Evolutionary conservation across 371 early-diverging fungal species (phyloP).

Genomic region (Zopfochytrium polystomum): DNA sequence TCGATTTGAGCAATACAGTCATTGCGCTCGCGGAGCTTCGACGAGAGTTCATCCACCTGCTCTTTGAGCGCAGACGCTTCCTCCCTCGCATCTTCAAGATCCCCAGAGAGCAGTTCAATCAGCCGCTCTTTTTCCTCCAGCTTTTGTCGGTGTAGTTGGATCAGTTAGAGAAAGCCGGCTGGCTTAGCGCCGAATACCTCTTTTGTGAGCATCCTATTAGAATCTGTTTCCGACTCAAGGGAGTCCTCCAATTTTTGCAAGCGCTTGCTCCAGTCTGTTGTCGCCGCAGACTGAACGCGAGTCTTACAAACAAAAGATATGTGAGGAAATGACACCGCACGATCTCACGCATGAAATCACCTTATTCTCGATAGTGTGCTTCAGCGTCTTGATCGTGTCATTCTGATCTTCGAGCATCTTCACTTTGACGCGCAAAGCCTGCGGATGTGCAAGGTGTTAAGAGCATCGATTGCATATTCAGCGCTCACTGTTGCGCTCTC

Average conservation of each 20-base stretch:
- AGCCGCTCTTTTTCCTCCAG: conserved; percentile 29
- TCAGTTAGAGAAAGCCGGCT: too few species aligned
- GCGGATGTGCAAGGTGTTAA: not conserved
- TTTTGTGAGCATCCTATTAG: too few species aligned
- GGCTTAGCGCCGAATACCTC: too few species aligned
- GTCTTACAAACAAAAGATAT: conserved; percentile 6
- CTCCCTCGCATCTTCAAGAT: conserved; percentile 32
- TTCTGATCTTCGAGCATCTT: conserved; percentile 57
- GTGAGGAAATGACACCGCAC: not conserved
- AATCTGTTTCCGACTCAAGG: too few species aligned
- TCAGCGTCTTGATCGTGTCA: conserved; percentile 45
- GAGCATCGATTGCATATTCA: not conserved
- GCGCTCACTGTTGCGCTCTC: not conserved
- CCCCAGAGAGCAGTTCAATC: conserved; percentile 31
- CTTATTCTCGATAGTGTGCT: conserved; percentile 54
- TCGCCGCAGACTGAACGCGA: conserved; percentile 35
- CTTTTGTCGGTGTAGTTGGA: too few species aligned
- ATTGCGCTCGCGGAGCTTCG: conserved; percentile 45
- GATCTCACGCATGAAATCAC: conserved; percentile 13
- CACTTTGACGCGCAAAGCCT: conserved; percentile 46
- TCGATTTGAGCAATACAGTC: conserved; percentile 50
- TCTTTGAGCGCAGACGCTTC: conserved; percentile 37
- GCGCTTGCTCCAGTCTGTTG: conserved; percentile 30
- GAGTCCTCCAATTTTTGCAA: conserved; percentile 11
- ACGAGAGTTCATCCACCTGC: conserved; percentile 31